Evolutionary conservation across 2,329 filamentous ascomycete genomes (phyloP), one percentile per base, ranked within the genome.

Genomic region (Talaromyces rugulosus): DNA sequence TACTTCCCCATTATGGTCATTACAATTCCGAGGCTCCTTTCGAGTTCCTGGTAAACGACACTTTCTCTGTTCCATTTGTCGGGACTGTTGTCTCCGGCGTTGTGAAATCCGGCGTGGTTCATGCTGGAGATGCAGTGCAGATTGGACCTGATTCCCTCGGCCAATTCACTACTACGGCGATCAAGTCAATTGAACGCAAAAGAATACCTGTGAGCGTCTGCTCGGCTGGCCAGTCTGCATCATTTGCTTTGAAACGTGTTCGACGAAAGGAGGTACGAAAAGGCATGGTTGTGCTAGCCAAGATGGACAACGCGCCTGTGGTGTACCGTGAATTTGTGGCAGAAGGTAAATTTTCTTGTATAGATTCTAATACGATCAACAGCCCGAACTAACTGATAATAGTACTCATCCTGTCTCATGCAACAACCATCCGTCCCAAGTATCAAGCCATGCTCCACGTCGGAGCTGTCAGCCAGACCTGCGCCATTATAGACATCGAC

Each of bases 391-490:
- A 9, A 60, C 5, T 5, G 18, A 31, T 36, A 18, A 30, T 62
- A 87, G 95, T 99, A 1, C 83, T 99, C 27, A 98, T 99, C 67
- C 83, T 99, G 6, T 96, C 91, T 4, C 95, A 99, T 71, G 92
- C 94, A 0, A 99, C 95, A 0, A 99, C 95, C 51, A 99, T 99
- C 76, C 95, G 96, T 76, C 92, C 88, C 0, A 94, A 92, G 70
- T 99, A 99, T 68, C 95, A 99, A 79, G 95, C 95, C 0, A 99
- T 98, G 93, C 83, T 99, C 27, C 95, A 99, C 70, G 93, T 99
- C 4, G 95, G 95, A 0, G 91, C 95, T 0, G 90, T 99, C 51
- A 92, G 90, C 47, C 95, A 99, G 78, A 99, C 95, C 0, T 99
- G 95, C 72, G 88, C 92, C 11, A 97, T 99, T 72, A 96, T 99